phyloP scores from a whole-genome alignment of 176 grass and related monocot species.

The Saccharum officinarum region DNA sequence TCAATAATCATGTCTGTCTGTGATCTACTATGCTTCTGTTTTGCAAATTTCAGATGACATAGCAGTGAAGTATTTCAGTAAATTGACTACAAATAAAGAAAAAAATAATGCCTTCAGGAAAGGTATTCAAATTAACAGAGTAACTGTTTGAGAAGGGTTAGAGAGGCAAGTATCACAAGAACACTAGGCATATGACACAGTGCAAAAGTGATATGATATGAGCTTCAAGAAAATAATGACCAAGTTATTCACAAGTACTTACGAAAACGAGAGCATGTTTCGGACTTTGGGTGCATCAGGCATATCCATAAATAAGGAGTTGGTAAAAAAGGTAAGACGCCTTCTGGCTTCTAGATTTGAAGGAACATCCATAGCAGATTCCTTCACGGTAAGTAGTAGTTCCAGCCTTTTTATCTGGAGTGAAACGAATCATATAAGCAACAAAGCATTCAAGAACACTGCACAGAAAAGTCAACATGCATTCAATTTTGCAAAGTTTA shows the following conservation, averaged over 20 bases:
- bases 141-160: not conserved
- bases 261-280: conserved; percentile 96
- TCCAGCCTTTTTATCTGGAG: conserved; percentile 77
- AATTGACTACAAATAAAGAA: conserved; percentile 31
- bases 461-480: not conserved
- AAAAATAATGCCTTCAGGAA: conserved; percentile 7
- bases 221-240: conserved; percentile 39
- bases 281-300: conserved; percentile 95
- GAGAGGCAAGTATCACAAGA: not conserved
- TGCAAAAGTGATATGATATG: not conserved
- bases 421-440: conserved; percentile 2
- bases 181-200: not conserved
- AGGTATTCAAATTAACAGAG: not conserved
- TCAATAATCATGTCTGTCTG: not conserved
- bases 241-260: conserved; percentile 43
- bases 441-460: conserved; percentile 28
- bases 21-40: conserved; percentile 6
- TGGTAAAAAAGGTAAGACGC: conserved; percentile 89
- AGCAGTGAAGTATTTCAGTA: not conserved
- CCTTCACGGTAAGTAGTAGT: conserved; percentile 86
- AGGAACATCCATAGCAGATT: conserved; percentile 96
- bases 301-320: conserved; percentile 99
- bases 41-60: conserved; percentile 1
- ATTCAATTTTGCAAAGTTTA: conserved; percentile 12
- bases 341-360: conserved; percentile 89